phyloP scores from a whole-genome alignment of 306 rosid genomes.

The Rosa chinensis region DNA sequence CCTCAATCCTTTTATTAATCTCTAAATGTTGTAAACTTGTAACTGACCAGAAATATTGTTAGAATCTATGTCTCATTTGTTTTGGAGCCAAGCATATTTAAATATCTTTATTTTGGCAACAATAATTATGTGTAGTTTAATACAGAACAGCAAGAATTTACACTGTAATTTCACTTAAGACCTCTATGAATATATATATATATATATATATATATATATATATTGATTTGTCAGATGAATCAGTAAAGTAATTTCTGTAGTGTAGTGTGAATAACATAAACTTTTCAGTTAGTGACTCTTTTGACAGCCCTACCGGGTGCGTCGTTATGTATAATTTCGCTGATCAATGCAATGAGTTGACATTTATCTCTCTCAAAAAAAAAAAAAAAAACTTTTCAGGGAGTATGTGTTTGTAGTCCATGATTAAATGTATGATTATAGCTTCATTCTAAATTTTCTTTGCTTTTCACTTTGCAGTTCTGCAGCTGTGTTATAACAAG shows the following conservation, averaged over 20 bases:
- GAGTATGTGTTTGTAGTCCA: background rate
- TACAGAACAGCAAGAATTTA: background rate
- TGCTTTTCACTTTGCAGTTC: constrained; percentile 49
- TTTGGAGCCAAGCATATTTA: background rate
- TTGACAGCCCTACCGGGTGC: too few species aligned
- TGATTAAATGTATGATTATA: background rate
- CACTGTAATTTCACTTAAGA: background rate
- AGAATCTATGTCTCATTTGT: constrained; percentile 1
- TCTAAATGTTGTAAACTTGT: background rate
- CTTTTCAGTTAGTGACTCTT: too few species aligned
- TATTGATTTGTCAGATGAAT: background rate
- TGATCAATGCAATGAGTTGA: too few species aligned
- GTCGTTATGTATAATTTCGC: too few species aligned
- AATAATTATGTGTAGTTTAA: background rate
- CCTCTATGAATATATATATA: background rate
- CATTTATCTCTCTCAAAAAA: too few species aligned
- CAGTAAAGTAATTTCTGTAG: background rate
- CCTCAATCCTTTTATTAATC: background rate
- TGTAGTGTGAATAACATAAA: background rate
- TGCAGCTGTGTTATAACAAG: constrained; percentile 85
- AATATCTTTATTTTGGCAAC: background rate
- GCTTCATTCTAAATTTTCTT: background rate
- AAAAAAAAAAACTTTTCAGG: background rate
- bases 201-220: too few species aligned
- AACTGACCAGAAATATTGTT: background rate